A percentile compares a stretch with the other conserved stretches of the same genome.
phyloP scores from a whole-genome alignment of 169 alveolate genomes.

The Eimeria acervulina region DNA sequence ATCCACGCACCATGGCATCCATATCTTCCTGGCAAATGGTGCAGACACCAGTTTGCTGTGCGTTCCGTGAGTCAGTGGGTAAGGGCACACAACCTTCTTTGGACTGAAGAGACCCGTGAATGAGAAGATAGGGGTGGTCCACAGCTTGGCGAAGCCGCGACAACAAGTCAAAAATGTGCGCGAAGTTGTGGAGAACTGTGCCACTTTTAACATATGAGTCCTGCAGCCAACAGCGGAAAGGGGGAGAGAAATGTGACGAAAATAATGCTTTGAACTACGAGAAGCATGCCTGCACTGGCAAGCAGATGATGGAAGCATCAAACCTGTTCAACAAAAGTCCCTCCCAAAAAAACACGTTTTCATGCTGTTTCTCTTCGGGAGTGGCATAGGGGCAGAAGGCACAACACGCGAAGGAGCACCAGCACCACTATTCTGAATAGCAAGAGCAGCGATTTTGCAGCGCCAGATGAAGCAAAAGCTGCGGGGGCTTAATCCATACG shows the following conservation, averaged over 20 bases:
- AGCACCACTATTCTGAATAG: not conserved
- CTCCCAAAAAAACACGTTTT: not conserved
- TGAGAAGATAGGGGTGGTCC: conserved; percentile 94
- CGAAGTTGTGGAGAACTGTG: conserved; percentile 93
- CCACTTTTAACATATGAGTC: conserved; percentile 92
- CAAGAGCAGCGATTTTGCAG: not conserved
- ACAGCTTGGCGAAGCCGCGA: conserved; percentile 95
- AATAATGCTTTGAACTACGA: not conserved
- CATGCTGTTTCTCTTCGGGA: not conserved
- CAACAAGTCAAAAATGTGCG: conserved; percentile 94
- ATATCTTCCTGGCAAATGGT: conserved; percentile 89
- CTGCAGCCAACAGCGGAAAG: conserved; percentile 56
- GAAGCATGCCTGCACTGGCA: not conserved
- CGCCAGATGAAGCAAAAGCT: conserved; percentile 11
- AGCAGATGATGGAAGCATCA: not conserved
- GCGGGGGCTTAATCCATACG: conserved; percentile 71
- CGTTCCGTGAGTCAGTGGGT: conserved; percentile 86
- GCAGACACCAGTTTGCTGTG: conserved; percentile 84
- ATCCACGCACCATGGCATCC: conserved; percentile 5
- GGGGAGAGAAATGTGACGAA: not conserved
- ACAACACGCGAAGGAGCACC: not conserved
- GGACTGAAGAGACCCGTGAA: conserved; percentile 90
- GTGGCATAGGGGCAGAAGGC: not conserved
- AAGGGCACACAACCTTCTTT: conserved; percentile 86
- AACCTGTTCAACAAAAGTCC: not conserved